A percentile compares a stretch with the other conserved stretches of the same genome.
Evolutionary conservation across 1,139 yeast species (phyloP).

Genomic region (Suhomyces anneliseae): DNA sequence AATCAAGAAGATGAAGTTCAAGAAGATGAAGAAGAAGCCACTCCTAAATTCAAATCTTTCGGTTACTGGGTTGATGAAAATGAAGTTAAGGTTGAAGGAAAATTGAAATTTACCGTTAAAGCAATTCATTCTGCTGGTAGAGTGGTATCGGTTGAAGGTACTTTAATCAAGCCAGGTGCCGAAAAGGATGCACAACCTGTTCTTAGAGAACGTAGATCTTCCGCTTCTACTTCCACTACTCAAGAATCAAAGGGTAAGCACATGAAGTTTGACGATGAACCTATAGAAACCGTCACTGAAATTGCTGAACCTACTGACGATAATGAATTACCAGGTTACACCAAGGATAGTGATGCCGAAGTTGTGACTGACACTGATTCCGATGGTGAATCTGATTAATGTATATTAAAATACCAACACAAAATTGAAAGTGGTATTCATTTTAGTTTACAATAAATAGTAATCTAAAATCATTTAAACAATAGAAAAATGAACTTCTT

Average conservation of each 20-base stretch:
- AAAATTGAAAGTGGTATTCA: not conserved
- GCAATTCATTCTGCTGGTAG: conserved; percentile 75
- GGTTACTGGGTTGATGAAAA: conserved; percentile 86
- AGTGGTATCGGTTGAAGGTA: conserved; percentile 83
- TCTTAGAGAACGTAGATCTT: conserved; percentile 31
- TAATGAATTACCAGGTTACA: conserved; percentile 18
- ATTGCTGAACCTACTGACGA: conserved; percentile 25
- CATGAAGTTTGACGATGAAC: conserved; percentile 45
- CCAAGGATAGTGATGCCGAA: conserved; percentile 23
- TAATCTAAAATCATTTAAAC: not conserved
- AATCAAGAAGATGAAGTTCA: conserved; percentile 63
- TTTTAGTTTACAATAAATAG: not conserved
- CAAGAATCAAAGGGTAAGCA: conserved; percentile 27
- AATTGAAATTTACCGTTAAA: conserved; percentile 70
- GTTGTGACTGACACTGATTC: conserved; percentile 34
- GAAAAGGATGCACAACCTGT: conserved; percentile 59
- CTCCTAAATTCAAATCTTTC: conserved; percentile 47
- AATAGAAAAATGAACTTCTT: no score
- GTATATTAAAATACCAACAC: not conserved
- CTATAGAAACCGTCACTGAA: conserved; percentile 20
- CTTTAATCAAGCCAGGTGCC: conserved; percentile 63
- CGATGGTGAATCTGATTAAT: conserved; percentile 20
- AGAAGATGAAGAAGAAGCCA: conserved; percentile 6
- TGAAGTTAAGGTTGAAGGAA: conserved; percentile 77
- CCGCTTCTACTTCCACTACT: conserved; percentile 19